A percentile compares a stretch with the other conserved stretches of the same genome.
These are phyloP conservation scores for Scedosporium boydii DNA, from an alignment of 2,329 filamentous ascomycete species.

Conservation along the genomic window DNA sequence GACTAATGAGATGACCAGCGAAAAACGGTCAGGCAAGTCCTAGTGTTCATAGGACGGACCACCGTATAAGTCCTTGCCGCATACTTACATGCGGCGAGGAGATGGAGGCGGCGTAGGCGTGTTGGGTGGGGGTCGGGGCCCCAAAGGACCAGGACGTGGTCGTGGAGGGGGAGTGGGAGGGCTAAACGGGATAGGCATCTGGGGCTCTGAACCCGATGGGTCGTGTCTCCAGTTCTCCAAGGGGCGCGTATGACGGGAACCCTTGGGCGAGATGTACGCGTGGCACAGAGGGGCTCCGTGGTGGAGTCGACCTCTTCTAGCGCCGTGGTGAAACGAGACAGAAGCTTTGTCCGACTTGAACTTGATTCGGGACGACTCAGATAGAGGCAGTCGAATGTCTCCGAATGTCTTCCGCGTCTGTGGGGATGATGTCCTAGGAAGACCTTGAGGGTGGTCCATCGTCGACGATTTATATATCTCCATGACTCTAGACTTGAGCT, in stretches of 20 bases:
- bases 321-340: neutral
- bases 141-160: constrained; percentile 1
- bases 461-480: neutral
- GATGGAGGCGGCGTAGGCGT: constrained; percentile 3
- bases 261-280: neutral
- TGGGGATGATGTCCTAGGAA: neutral
- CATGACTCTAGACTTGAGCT: neutral
- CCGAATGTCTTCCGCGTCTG: neutral
- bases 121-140: constrained; percentile 1
- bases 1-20: neutral
- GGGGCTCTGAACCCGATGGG: neutral
- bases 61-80: neutral
- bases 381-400: neutral
- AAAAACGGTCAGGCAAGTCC: neutral
- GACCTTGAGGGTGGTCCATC: neutral
- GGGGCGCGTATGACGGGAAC: neutral
- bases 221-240: neutral
- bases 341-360: neutral
- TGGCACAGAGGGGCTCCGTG: neutral
- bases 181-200: neutral
- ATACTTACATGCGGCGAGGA: neutral
- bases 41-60: neutral
- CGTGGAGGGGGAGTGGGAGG: constrained; percentile 2
- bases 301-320: neutral
- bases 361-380: neutral